Base-by-base conservation (phyloP, 768 basidiomycete species). In the Gymnopilus dilepis region DNA sequence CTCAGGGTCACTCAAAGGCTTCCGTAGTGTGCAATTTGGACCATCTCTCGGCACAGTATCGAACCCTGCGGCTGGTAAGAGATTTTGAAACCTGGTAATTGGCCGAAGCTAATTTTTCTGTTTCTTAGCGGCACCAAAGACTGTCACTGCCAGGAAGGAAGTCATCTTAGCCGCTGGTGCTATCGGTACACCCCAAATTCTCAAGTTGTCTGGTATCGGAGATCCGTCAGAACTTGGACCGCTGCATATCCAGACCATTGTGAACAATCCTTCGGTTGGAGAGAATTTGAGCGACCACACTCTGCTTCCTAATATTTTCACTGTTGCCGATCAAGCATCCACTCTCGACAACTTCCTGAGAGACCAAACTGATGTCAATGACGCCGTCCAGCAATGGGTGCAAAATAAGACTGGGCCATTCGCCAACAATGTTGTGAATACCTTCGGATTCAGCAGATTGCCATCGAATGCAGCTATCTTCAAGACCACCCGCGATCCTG, bases 211-310 rank as follows among this genome's bases (percentile, higher is more conserved):
- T 22, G 74, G 74, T 3, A 80, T 85, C 56, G 84, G 84, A 4
- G 74, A 77, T 55, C 58, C 68, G 6, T 43, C 58, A 0, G 69
- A 76, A 15, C 74, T 86, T 7, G 41, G 58, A 0, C 56, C 68
- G 0, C 67, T 81, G 17, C 78, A 76, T 2, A 82, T 85, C 62
- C 57, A 52, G 12, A 65, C 74, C 9, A 57, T 80, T 57, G 67
- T 82, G 21, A 67, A 80, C 43, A 72, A 78, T 38, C 73, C 76
- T 0, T 76, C 74, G 6, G 81, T 84, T 19, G 82, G 82, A 1
- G 74, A 77, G 65, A 84, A 84, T 65, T 70, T 86, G 19, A 77
- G 77, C 50, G 83, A 82, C 59, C 79, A 82, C 52, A 59, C 69
- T 11, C 42, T 70, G 22, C 58, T 72, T 12, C 62, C 70, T n/a